Evolutionary conservation across 1,139 yeast species (phyloP).

Genomic region (Taphrina wiesneri): DNA sequence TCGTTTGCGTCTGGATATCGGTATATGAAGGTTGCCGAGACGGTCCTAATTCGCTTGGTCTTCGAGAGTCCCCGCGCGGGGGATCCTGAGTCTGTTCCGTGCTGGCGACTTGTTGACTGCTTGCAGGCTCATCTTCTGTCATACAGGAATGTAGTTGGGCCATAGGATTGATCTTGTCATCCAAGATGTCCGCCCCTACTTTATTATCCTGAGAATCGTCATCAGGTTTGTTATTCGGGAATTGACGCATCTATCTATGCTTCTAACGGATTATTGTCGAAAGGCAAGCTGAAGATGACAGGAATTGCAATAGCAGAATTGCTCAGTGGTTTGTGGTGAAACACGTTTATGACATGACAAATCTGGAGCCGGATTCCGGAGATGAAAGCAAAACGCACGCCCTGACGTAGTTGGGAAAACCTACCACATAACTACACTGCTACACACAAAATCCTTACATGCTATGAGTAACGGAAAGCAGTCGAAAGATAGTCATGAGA

Average conservation of each 20-base stretch:
- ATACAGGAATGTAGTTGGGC: constrained; percentile 7
- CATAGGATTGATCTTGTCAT: neutral
- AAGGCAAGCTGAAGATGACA: too few relatives aligned
- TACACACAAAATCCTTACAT: neutral
- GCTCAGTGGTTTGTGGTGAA: neutral
- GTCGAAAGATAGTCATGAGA: neutral
- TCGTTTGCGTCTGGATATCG: neutral
- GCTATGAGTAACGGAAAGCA: neutral
- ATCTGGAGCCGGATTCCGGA: constrained; percentile 3
- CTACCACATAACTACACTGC: neutral
- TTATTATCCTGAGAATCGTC: neutral
- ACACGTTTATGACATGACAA: neutral
- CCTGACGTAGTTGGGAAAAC: neutral
- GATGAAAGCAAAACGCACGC: neutral
- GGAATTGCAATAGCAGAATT: too few relatives aligned
- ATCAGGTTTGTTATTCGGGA: neutral
- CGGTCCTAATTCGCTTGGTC: neutral
- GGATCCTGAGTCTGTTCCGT: neutral
- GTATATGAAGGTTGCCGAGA: constrained; percentile 6
- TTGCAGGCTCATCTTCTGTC: neutral
- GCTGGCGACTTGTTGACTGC: neutral
- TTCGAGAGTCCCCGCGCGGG: neutral
- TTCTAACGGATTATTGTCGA: neutral
- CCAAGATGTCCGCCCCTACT: constrained; percentile 17
- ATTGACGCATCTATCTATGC: neutral